phyloP scores from a whole-genome alignment of 2,329 filamentous ascomycete species.

The Fusarium denticulatum region DNA sequence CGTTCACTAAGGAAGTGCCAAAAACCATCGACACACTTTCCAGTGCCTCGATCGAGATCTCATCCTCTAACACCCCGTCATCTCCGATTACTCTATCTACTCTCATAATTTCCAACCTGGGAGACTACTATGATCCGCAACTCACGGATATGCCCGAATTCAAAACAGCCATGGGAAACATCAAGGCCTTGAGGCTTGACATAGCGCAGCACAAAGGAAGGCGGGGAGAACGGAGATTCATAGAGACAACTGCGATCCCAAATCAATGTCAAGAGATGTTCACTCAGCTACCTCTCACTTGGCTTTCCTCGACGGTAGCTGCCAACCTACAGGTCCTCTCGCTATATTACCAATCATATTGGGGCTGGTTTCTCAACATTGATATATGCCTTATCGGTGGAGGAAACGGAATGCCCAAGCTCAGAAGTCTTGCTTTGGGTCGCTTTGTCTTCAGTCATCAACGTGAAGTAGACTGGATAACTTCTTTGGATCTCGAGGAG shows the following conservation, averaged over 20 bases:
- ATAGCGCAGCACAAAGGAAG: background rate
- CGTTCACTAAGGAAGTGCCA: background rate
- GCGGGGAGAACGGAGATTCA: fast-evolving
- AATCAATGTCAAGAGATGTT: background rate
- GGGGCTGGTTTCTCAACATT: background rate
- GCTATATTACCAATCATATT: background rate
- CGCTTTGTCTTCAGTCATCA: background rate
- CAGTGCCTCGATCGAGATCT: fast-evolving
- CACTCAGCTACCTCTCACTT: background rate
- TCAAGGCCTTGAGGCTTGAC: background rate
- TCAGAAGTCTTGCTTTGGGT: background rate
- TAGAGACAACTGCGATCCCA: background rate
- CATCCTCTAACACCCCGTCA: fast-evolving
- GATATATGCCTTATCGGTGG: background rate
- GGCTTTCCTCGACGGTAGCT: background rate
- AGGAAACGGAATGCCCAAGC: background rate
- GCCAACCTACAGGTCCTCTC: slow-evolving; percentile 1
- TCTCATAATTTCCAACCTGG: background rate
- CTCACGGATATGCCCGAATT: background rate
- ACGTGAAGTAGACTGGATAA: background rate
- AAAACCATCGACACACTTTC: background rate
- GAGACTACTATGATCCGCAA: background rate
- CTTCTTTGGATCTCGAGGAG: background rate
- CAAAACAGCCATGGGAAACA: background rate
- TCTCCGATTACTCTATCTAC: background rate